These are phyloP conservation scores for Vachellia pachyceras DNA, from an alignment of 306 rosid genomes.

Conservation along the genomic window DNA sequence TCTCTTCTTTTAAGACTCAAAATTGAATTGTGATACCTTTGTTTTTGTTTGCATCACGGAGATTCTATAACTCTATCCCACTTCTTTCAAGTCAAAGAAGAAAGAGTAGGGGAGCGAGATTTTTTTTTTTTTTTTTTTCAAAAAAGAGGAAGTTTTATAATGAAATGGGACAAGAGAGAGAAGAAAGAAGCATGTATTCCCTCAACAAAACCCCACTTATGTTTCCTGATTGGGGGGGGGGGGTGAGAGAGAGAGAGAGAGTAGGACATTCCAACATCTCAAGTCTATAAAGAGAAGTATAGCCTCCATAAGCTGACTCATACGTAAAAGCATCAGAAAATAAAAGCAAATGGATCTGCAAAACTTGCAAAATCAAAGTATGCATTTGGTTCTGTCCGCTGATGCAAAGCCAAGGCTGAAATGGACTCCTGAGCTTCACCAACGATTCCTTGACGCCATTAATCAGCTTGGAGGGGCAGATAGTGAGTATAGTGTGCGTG, in stretches of 20 bases:
- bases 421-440: conserved; percentile 89
- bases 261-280: conserved; percentile 57
- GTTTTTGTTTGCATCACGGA: conserved; percentile 63
- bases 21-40: conserved; percentile 69
- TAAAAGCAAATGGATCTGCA: conserved; percentile 49
- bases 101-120: conserved; percentile 20
- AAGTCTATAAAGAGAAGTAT: conserved; percentile 58
- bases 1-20: conserved; percentile 92
- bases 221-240: conserved; percentile 95
- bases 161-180: conserved; percentile 52
- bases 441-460: conserved; percentile 72
- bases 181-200: conserved; percentile 86
- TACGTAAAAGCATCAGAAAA: conserved; percentile 43
- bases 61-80: conserved; percentile 75
- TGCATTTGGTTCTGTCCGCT: conserved; percentile 83
- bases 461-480: conserved; percentile 82
- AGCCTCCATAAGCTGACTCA: conserved; percentile 52
- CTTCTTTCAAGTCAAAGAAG: conserved; percentile 78
- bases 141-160: conserved; percentile 49
- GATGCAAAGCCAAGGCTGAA: conserved; percentile 97
- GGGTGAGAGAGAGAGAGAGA: conserved; percentile 72
- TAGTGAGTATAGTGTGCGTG: conserved; percentile 69
- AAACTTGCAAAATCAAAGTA: conserved; percentile 56
- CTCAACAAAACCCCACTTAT: conserved; percentile 85
- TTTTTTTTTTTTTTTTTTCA: too few species aligned